Evolutionary conservation across 2,329 filamentous ascomycete species (phyloP).

Genomic region (Blastomyces percursus): DNA sequence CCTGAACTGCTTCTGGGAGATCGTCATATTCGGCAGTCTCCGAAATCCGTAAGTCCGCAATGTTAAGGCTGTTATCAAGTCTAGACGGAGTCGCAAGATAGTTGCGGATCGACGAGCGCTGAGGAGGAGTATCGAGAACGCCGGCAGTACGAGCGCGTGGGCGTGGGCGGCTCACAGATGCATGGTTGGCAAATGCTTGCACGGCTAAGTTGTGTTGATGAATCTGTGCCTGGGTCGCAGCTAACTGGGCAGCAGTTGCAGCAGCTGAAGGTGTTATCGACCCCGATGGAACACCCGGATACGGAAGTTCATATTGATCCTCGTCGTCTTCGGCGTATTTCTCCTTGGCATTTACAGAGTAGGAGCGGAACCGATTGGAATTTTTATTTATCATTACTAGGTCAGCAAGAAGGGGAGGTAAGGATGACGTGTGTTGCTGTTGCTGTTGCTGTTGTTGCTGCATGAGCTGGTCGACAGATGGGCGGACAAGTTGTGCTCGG

Average conservation of each 20-base stretch:
- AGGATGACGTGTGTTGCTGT: conserved; percentile 38
- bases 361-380: conserved; percentile 83
- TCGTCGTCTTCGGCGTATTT: conserved; percentile 88
- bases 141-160: conserved; percentile 86
- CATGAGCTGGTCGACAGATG: conserved; percentile 41
- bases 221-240: conserved; percentile 56
- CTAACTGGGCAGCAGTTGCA: conserved; percentile 46
- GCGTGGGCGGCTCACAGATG: conserved; percentile 68
- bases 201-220: conserved; percentile 88
- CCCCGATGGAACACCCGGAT: conserved; percentile 48
- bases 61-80: conserved; percentile 63
- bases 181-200: conserved; percentile 80
- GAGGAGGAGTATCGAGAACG: conserved; percentile 67
- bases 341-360: conserved; percentile 97
- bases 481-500: conserved; percentile 58
- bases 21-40: conserved; percentile 72
- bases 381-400: conserved; percentile 65
- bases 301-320: conserved; percentile 56
- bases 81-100: conserved; percentile 68
- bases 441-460: conserved; percentile 43
- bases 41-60: conserved; percentile 60
- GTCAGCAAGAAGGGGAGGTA: conserved; percentile 59
- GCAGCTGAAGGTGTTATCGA: conserved; percentile 49
- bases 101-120: conserved; percentile 53
- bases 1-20: conserved; percentile 69